Evolutionary conservation across 371 early-diverging fungal species (phyloP), one percentile per base, ranked within the genome.

Genomic region (Actinomortierella wolfii): DNA sequence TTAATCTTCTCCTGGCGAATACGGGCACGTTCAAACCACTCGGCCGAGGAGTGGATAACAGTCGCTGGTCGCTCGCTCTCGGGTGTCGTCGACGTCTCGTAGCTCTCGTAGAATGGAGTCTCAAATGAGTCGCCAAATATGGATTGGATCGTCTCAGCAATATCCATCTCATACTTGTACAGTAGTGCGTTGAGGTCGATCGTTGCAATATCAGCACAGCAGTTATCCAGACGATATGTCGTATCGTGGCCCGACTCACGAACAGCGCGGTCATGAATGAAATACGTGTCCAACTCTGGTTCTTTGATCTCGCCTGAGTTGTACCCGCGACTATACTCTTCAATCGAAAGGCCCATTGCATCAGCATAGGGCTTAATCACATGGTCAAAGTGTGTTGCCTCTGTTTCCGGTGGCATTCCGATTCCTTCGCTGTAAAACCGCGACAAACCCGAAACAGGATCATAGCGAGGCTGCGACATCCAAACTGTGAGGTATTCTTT

Each of bases 231-330:
- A 2, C 97, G 86, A 70, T 98, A 97, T 15, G 97, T 93, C 0
- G 97, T 97, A 74, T 98, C 97, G 77, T 98, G 97, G 9, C 97
- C 98, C 14, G 94, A 94, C 78, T 97, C 97, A 44, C 98, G 89
- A 3, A 97, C 97, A 0, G 97, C 97, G 13, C 98, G 89, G 65
- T 98, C 98, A 69, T 98, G 97, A 49, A 94, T 83, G 76, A 98
- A 98, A 77, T 97, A 98, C 39, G 80, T 88, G 80, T 98, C 97
- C 44, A 98, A 76, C 56, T 90, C 89, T 4, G 95, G 94, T 57
- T 92, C 94, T 6, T 71, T 53, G 29, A 95, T 78, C 42, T 79
- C 65, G 2, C 83, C 87, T 18, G 64, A 76, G 39, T 86, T 85
- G 78, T 97, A 97, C 59, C 79, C 61, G 6, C 73, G 57, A 64